Evolutionary conservation across 371 early-diverging fungal genomes (phyloP).

Genomic region (Batkoa obscura): DNA sequence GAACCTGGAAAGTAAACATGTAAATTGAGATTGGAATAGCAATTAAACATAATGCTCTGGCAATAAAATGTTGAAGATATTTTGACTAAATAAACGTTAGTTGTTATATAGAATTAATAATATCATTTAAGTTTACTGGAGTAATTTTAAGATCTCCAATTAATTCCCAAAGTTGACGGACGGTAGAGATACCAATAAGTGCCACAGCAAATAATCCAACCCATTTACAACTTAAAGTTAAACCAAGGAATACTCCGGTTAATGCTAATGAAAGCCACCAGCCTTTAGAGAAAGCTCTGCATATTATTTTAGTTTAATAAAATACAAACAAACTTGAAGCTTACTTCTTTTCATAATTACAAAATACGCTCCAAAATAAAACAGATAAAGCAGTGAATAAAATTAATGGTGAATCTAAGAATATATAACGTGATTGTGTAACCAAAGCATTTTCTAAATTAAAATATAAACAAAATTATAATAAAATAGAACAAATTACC

Average conservation of each 20-base stretch:
- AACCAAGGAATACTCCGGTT: conserved; percentile 53
- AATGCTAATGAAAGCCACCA: conserved; percentile 56
- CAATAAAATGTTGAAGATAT: conserved; percentile 22
- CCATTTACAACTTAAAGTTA: conserved; percentile 57
- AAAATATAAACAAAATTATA: background rate
- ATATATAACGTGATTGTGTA: conserved; percentile 73
- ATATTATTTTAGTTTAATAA: background rate
- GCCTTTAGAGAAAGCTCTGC: conserved; percentile 28
- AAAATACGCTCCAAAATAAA: conserved; percentile 61
- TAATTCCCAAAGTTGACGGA: conserved; percentile 76
- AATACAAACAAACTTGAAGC: background rate
- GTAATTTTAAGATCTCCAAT: conserved; percentile 43
- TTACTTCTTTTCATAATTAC: conserved; percentile 18
- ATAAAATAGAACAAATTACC: conserved; percentile 19
- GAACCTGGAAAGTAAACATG: conserved; percentile 56
- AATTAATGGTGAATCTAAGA: conserved; percentile 75
- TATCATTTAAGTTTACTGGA: conserved; percentile 8
- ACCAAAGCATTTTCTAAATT: conserved; percentile 64
- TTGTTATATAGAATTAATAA: background rate
- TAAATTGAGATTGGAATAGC: conserved; percentile 64
- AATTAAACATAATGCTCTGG: conserved; percentile 52
- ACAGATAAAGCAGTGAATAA: conserved; percentile 57
- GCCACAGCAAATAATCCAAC: conserved; percentile 82
- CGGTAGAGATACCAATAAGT: conserved; percentile 60
- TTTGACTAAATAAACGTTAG: background rate